These are phyloP conservation scores for Penicillium sp. DNA, from an alignment of 2,329 filamentous ascomycete species.

Conservation along the genomic window DNA sequence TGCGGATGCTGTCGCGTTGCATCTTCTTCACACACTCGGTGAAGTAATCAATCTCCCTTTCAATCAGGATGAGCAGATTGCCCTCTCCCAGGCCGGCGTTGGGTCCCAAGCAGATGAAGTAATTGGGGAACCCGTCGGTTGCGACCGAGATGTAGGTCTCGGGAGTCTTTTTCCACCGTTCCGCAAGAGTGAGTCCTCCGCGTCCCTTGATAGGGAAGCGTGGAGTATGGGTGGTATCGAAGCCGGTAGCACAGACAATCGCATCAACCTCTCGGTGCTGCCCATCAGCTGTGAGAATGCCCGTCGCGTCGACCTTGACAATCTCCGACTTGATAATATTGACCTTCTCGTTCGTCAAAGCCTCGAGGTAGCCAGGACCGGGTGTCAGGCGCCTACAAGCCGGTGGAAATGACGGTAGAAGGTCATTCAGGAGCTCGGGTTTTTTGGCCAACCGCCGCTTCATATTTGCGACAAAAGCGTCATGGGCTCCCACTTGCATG, in stretches of 20 bases:
- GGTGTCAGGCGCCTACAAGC: conserved; percentile 50
- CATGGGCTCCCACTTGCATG: conserved; percentile 28
- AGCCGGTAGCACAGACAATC: conserved; percentile 44
- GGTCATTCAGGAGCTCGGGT: conserved; percentile 37
- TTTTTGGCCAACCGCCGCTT: conserved; percentile 37
- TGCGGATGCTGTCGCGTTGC: conserved; percentile 38
- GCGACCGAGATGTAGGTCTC: conserved; percentile 41
- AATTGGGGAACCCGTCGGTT: conserved; percentile 39
- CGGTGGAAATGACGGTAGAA: conserved; percentile 46
- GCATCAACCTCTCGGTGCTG: conserved; percentile 36
- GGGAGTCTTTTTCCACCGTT: conserved; percentile 35
- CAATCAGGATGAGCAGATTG: conserved; percentile 37
- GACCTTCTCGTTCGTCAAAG: conserved; percentile 62
- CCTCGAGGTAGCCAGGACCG: conserved; percentile 58
- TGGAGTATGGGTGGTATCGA: conserved; percentile 39
- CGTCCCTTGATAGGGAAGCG: conserved; percentile 39
- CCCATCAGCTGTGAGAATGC: conserved; percentile 40
- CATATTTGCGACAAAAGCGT: conserved; percentile 36
- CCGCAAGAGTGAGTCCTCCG: conserved; percentile 28
- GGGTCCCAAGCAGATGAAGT: conserved; percentile 38
- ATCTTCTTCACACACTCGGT: conserved; percentile 39
- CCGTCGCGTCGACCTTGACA: conserved; percentile 37
- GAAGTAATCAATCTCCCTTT: conserved; percentile 38
- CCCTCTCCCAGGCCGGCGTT: conserved; percentile 38
- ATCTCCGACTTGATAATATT: conserved; percentile 61